These are phyloP conservation scores for Auricularia sp. DNA, from an alignment of 768 basidiomycete genomes.

Conservation along the genomic window DNA sequence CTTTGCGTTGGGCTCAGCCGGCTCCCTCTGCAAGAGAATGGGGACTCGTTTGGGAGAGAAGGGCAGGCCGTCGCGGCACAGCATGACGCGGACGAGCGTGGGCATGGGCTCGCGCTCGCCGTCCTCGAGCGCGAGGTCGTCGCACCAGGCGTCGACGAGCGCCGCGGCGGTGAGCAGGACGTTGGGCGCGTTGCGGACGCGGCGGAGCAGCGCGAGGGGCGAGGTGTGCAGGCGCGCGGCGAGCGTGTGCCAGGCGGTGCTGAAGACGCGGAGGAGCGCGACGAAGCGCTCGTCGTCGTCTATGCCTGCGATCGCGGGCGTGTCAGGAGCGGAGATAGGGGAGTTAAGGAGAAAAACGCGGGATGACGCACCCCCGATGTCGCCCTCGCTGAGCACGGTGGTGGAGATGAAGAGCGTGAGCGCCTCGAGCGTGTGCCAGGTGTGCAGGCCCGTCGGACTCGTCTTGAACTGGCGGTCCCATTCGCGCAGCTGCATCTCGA, in stretches of 20 bases:
- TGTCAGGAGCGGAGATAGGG: background rate
- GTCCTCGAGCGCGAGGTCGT: background rate
- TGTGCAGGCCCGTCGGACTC: background rate
- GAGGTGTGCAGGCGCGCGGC: background rate
- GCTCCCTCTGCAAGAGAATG: too few species aligned
- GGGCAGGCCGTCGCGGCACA: background rate
- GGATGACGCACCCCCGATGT: background rate
- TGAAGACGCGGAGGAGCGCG: background rate
- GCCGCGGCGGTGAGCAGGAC: background rate
- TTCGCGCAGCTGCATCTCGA: background rate
- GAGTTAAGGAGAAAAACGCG: background rate
- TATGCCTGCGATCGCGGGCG: background rate
- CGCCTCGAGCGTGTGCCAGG: background rate
- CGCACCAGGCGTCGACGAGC: background rate
- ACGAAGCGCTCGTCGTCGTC: background rate
- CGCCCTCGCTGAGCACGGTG: background rate
- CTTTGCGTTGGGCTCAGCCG: too few species aligned
- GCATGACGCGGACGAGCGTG: background rate
- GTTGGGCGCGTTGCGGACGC: background rate
- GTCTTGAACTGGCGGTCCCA: background rate
- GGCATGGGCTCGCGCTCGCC: background rate
- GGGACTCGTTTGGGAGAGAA: background rate
- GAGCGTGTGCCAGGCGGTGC: background rate
- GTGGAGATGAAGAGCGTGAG: background rate
- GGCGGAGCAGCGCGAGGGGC: background rate